Evolutionary conservation across 2,329 filamentous ascomycete species (phyloP).

Genomic region (Bipolaris cookei): DNA sequence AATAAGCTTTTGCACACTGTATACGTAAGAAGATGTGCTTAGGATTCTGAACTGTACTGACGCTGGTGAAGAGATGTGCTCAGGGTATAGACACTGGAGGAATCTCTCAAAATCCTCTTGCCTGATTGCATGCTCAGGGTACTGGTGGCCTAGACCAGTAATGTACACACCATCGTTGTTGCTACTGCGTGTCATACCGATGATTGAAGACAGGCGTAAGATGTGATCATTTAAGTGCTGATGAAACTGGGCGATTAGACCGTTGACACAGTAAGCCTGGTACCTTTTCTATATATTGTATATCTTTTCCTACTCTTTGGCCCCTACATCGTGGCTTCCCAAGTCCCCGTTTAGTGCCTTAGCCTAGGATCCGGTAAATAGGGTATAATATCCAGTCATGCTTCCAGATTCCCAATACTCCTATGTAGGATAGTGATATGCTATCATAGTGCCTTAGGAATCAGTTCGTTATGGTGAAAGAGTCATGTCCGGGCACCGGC

Average conservation of each 20-base stretch:
- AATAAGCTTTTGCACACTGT: slow-evolving; percentile 25
- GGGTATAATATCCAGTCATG: background rate
- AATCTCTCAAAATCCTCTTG: slow-evolving; percentile 21
- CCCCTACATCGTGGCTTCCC: background rate
- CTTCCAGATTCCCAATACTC: background rate
- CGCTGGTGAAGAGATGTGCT: slow-evolving; percentile 15
- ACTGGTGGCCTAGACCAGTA: slow-evolving; percentile 27
- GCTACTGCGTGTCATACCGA: slow-evolving; percentile 1
- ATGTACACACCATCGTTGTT: slow-evolving; percentile 18
- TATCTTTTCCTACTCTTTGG: background rate
- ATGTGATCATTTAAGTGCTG: too few species aligned
- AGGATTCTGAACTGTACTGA: slow-evolving; percentile 2
- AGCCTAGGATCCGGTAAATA: background rate
- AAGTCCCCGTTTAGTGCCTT: background rate
- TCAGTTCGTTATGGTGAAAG: background rate
- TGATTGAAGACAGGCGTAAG: background rate
- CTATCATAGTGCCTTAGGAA: background rate
- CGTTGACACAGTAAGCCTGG: background rate
- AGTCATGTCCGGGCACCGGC: background rate
- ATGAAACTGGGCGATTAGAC: background rate
- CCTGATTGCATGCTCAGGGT: slow-evolving; percentile 19
- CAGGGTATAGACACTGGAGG: slow-evolving; percentile 20
- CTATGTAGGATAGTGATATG: background rate
- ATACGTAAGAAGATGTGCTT: too few species aligned
- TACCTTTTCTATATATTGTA: background rate